These are phyloP conservation scores for Quercus engelmannii DNA, from an alignment of 306 rosid genomes.

Conservation along the genomic window DNA sequence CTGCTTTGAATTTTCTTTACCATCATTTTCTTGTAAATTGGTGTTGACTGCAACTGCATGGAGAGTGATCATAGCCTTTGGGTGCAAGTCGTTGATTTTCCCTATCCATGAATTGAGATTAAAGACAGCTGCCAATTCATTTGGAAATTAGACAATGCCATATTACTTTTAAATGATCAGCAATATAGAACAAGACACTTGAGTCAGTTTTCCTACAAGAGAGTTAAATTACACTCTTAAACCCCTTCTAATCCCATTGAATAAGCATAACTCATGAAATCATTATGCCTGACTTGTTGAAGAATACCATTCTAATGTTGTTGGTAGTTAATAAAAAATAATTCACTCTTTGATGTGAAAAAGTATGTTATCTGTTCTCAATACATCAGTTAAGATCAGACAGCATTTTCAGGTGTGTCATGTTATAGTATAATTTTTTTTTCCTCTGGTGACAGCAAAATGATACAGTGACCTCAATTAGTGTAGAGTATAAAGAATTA, in stretches of 20 bases:
- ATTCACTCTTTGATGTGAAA: neutral
- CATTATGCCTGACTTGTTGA: neutral
- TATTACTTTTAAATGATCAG: too few relatives aligned
- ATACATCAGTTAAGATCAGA: neutral
- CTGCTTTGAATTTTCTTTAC: slow-evolving; percentile 27
- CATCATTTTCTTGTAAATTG: slow-evolving; percentile 90
- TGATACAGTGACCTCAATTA: neutral
- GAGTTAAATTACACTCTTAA: neutral
- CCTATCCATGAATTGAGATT: slow-evolving; percentile 81
- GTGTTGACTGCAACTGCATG: slow-evolving; percentile 95
- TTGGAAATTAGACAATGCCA: slow-evolving; percentile 11
- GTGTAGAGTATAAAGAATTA: slow-evolving; percentile 25
- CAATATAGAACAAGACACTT: neutral
- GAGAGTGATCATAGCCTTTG: slow-evolving; percentile 78
- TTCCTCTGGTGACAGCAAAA: neutral
- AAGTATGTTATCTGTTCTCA: neutral
- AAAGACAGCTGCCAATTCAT: slow-evolving; percentile 62
- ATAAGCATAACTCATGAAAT: slow-evolving; percentile 1
- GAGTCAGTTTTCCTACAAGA: neutral
- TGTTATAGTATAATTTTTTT: neutral
- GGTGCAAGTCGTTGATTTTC: slow-evolving; percentile 81
- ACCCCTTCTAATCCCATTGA: neutral
- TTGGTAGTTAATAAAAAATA: neutral
- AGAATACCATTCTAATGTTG: neutral
- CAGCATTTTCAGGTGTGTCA: neutral